Conservation (phyloP, 2,329 filamentous ascomycete species). For the Penicillium frequentans region DNA sequence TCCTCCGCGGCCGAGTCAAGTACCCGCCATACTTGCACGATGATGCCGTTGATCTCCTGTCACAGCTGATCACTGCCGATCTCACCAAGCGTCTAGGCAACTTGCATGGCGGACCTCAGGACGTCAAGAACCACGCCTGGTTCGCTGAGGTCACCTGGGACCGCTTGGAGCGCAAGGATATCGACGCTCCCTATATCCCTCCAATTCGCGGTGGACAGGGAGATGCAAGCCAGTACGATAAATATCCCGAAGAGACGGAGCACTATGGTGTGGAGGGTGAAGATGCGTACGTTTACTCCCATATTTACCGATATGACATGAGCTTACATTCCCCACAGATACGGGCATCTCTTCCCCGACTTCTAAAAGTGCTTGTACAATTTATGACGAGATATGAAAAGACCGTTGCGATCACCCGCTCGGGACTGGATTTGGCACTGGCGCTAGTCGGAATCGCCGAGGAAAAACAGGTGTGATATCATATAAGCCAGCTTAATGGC, state of each 20-base stretch:
- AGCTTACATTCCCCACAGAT: conserved; percentile 48
- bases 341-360: conserved; percentile 72
- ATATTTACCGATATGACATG: background rate
- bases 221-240: conserved; percentile 96
- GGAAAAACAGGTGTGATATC: conserved; percentile 19
- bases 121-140: conserved; percentile 95
- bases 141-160: conserved; percentile 99
- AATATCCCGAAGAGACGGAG: conserved; percentile 96
- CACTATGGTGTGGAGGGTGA: conserved; percentile 76
- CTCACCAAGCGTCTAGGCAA: conserved; percentile 94
- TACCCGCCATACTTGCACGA: conserved; percentile 95
- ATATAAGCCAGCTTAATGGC: conserved; percentile 3
- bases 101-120: conserved; percentile 82
- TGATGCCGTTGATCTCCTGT: conserved; percentile 88
- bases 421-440: conserved; percentile 18
- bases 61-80: conserved; percentile 90
- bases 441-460: conserved; percentile 13
- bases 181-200: conserved; percentile 95
- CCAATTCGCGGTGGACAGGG: conserved; percentile 91
- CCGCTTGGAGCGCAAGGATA: conserved; percentile 87
- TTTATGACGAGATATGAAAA: conserved; percentile 33
- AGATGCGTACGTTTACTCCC: conserved; percentile 72
- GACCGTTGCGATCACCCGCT: conserved; percentile 14
- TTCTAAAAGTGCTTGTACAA: conserved; percentile 55
- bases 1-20: conserved; percentile 91